Evolutionary conservation across 495 filamentous ascomycete species (phyloP), one percentile per base, ranked within the genome.

Genomic region (Aspergillus funiculosus): DNA sequence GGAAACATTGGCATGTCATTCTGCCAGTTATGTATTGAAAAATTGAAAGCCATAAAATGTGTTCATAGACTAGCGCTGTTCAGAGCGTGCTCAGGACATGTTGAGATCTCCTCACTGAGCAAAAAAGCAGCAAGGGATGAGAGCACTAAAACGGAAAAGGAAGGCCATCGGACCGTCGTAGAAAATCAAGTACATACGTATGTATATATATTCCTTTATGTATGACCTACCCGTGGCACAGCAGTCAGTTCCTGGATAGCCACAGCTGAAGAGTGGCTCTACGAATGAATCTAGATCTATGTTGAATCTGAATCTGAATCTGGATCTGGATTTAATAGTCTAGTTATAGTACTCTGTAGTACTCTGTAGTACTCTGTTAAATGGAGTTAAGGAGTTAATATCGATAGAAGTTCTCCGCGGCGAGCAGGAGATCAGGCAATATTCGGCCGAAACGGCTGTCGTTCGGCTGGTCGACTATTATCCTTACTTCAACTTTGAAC

Each of bases 61-160:
- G 39, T 42, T 20, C 11, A n/a, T 40, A 14, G 37, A 26, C 37
- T 40, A 40, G 37, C 21, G 21, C 26, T 42, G 39, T 42, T 30
- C 26, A 42, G 39, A n/a, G 24, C 39, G 15, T 42, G 39, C 39
- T 42, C 39, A 29, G 36, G 36, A 15, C 36, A 22, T 54, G 46
- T 50, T 57, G 50, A 47, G 50, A 31, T 57, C 43, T 61, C 57
- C 55, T 60, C 51, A 48, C 49, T 53, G 52, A 58, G 54, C 52
- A 55, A 61, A 57, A n/a, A 53, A 57, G 58, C 54, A 42, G 57
- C 54, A 36, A 60, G 49, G 52, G 54, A 49, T 58, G 55, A 61
- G n/a, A n/a, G 58, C 58, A 61, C 58, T 61, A 56, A 58, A 61
- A 58, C 21, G 21, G 36, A 39, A 39, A 39, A 8, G 36, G 21